Conservation (phyloP, 169 alveolate species). For the Plasmodium malariae region DNA sequence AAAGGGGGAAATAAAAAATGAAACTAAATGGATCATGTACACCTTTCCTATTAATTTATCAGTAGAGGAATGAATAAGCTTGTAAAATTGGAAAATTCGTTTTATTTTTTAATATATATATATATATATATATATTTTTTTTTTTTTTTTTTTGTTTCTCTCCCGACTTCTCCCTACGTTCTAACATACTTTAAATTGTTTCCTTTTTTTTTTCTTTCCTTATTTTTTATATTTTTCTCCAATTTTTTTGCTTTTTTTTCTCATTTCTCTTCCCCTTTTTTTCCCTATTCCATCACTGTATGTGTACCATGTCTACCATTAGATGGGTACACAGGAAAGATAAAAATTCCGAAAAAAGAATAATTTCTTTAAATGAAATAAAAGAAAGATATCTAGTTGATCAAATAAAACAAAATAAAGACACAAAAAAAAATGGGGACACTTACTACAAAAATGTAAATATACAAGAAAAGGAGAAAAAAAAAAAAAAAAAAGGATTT, state of each 20-base stretch:
- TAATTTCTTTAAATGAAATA: slow-evolving; percentile 51
- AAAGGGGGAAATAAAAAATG: no score
- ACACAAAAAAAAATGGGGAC: not conserved
- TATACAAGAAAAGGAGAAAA: not conserved
- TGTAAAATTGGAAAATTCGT: not conserved
- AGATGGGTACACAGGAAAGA: slow-evolving; percentile 74
- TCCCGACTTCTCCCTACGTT: no score
- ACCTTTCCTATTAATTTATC: no score
- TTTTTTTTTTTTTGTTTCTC: not conserved
- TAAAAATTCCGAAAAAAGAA: slow-evolving; percentile 26
- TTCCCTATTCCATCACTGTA: slow-evolving; percentile 23
- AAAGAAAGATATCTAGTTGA: slow-evolving; percentile 58
- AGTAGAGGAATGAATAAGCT: no score
- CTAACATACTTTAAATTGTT: no score
- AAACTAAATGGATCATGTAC: no score
- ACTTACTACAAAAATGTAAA: not conserved
- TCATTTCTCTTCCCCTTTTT: not conserved
- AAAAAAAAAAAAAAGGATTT: slow-evolving; percentile 7
- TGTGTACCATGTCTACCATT: slow-evolving; percentile 49
- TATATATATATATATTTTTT: not conserved
- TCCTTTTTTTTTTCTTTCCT: not conserved
- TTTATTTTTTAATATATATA: not conserved
- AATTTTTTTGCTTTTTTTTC: slow-evolving; percentile 3
- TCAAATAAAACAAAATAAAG: not conserved
- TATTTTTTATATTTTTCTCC: not conserved